These are phyloP conservation scores for Colletotrichum sidae DNA, from an alignment of 2,329 filamentous ascomycete species.

Conservation along the genomic window DNA sequence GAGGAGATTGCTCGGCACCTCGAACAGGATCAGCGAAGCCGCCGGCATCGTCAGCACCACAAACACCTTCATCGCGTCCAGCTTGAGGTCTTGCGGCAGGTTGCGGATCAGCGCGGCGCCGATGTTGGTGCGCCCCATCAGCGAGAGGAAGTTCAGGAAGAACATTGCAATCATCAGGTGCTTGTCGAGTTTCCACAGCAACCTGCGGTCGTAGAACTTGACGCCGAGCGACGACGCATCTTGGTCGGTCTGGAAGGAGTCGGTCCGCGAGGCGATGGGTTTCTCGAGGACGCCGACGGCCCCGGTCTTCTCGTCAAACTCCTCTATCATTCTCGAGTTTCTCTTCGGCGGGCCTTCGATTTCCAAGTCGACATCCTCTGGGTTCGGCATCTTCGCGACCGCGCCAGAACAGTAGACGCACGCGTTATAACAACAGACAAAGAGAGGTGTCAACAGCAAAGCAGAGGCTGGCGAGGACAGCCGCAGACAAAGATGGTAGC, in stretches of 20 bases:
- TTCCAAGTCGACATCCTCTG: not conserved
- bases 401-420: not conserved
- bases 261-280: not conserved
- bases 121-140: conserved; percentile 44
- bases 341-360: conserved; percentile 5
- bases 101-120: conserved; percentile 41
- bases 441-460: no score
- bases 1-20: conserved; percentile 41
- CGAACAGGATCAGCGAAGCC: conserved; percentile 32
- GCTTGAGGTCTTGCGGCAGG: conserved; percentile 41
- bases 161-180: conserved; percentile 42
- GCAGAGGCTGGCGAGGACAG: no score
- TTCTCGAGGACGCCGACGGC: not conserved
- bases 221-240: not conserved
- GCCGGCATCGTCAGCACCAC: conserved; percentile 38
- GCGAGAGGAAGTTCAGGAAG: conserved; percentile 44
- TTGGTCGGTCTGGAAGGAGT: conserved; percentile 4
- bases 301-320: conserved; percentile 10
- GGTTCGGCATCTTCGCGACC: not conserved
- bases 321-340: conserved; percentile 9
- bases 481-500: no score
- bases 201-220: conserved; percentile 41
- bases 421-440: not conserved
- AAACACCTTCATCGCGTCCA: conserved; percentile 41
- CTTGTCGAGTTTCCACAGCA: conserved; percentile 42